These are phyloP conservation scores for Yamadazyma akitaensis DNA, from an alignment of 805 yeast species.

Conservation along the genomic window DNA sequence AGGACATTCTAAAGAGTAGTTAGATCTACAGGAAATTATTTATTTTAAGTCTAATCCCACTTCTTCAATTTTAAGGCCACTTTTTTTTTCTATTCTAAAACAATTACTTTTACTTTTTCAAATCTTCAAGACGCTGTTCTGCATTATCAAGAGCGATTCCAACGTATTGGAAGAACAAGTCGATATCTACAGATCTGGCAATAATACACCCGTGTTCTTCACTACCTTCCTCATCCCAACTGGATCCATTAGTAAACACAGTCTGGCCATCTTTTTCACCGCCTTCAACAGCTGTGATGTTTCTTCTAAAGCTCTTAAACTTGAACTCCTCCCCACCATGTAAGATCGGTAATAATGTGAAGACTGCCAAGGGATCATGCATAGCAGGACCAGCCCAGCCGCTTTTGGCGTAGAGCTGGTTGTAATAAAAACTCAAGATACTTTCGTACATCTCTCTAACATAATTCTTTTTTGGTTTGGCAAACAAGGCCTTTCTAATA, in stretches of 20 bases:
- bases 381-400: conserved; percentile 61
- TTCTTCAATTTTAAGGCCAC: neutral
- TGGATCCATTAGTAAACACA: conserved; percentile 10
- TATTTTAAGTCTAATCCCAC: too few relatives aligned
- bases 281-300: conserved; percentile 21
- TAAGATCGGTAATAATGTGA: conserved; percentile 50
- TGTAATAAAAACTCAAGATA: conserved; percentile 21
- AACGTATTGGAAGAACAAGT: conserved; percentile 16
- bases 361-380: conserved; percentile 77
- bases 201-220: conserved; percentile 19
- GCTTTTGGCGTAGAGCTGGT: conserved; percentile 6
- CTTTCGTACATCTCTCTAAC: conserved; percentile 38
- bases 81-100: too few relatives aligned
- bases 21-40: neutral
- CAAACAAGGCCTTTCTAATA: conserved; percentile 24
- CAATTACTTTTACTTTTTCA: neutral
- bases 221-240: conserved; percentile 9
- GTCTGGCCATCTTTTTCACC: conserved; percentile 34
- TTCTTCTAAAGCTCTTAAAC: conserved; percentile 24
- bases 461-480: conserved; percentile 20
- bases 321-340: conserved; percentile 16
- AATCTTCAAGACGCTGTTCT: conserved; percentile 11
- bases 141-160: conserved; percentile 18
- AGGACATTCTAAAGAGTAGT: neutral
- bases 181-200: conserved; percentile 15